phyloP scores from a whole-genome alignment of 129 eudicot species.

The Flaveria robusta region DNA sequence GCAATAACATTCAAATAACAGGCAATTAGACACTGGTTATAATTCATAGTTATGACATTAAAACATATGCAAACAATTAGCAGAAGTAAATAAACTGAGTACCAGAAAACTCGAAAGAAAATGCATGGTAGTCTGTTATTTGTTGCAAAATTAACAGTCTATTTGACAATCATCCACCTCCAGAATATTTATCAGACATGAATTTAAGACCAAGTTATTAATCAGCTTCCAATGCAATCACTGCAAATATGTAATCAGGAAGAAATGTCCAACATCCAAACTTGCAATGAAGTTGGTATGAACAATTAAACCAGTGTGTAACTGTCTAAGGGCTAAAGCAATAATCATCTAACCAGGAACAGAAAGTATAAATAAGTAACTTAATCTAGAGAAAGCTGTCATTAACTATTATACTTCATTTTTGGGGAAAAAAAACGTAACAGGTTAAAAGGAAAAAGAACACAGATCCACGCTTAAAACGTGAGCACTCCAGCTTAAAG shows the following conservation, averaged over 20 bases:
- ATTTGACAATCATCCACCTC: background rate
- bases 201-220: background rate
- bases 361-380: background rate
- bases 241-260: background rate
- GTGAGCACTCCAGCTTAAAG: constrained; percentile 18
- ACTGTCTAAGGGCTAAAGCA: too few relatives aligned
- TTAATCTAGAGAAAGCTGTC: background rate
- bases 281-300: constrained; percentile 1
- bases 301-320: background rate
- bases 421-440: background rate
- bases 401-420: background rate
- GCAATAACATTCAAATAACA: constrained; percentile 25
- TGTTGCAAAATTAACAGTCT: constrained; percentile 4
- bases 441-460: background rate
- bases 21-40: background rate
- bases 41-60: background rate
- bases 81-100: constrained; percentile 10
- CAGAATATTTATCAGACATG: background rate
- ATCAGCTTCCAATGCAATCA: background rate
- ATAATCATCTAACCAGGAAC: too few relatives aligned
- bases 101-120: constrained; percentile 16
- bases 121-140: background rate
- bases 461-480: background rate
- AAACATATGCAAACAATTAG: constrained; percentile 16
- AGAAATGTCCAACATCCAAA: background rate